A percentile compares a stretch with the other conserved stretches of the same genome.
Conservation (phyloP, 495 filamentous ascomycete species). For the Amorphotheca resinae region DNA sequence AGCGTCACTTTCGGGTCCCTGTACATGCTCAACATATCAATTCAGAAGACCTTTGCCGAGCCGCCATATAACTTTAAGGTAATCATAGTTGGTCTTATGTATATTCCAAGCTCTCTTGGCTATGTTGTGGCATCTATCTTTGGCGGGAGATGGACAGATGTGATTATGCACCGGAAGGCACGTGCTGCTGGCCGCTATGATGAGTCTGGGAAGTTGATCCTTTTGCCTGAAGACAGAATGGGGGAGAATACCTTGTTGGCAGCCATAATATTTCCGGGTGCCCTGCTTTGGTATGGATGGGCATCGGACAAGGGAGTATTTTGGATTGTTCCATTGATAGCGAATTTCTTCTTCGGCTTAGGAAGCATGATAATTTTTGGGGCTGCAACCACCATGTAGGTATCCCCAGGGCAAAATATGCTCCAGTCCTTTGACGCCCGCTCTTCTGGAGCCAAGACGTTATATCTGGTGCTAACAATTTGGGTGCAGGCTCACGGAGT, state of each 20-base stretch:
- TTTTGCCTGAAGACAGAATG: conserved; percentile 80
- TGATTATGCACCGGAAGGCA: conserved; percentile 79
- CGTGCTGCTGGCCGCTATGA: conserved; percentile 58
- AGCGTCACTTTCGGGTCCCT: conserved; percentile 71
- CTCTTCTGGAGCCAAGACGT: no score
- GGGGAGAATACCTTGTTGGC: conserved; percentile 80
- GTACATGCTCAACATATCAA: conserved; percentile 77
- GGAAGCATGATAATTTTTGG: conserved; percentile 85
- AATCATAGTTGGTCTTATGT: conserved; percentile 67
- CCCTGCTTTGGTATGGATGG: conserved; percentile 52
- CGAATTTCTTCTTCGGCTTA: conserved; percentile 80
- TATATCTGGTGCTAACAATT: neutral
- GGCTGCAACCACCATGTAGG: conserved; percentile 57
- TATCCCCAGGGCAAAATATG: no score
- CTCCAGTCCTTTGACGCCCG: no score
- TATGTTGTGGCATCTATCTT: conserved; percentile 61
- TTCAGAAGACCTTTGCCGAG: conserved; percentile 61
- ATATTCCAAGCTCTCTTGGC: conserved; percentile 69
- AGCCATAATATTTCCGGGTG: conserved; percentile 60
- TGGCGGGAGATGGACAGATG: conserved; percentile 80
- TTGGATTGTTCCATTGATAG: conserved; percentile 44
- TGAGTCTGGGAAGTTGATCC: conserved; percentile 53
- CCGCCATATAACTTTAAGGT: conserved; percentile 64
- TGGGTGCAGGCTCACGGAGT: conserved; percentile 54
- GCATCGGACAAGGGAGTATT: conserved; percentile 28